A percentile compares a stretch with the other conserved stretches of the same genome.
Evolutionary conservation across 2,329 filamentous ascomycete genomes (phyloP).

Genomic region (Talaromyces sp.): DNA sequence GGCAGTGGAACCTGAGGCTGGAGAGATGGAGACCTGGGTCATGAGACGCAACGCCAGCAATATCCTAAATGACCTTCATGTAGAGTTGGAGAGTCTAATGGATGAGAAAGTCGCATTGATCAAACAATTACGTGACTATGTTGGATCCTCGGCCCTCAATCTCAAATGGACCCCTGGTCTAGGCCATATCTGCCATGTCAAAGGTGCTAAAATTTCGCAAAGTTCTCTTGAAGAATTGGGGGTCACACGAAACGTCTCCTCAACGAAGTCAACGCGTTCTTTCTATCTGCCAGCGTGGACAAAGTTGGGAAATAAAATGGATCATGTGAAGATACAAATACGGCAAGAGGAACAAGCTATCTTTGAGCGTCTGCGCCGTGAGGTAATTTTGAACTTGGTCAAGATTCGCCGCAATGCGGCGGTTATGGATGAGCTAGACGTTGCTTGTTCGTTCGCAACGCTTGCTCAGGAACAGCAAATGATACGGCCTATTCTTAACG

Average conservation of each 20-base stretch:
- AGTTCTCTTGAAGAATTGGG: conserved; percentile 44
- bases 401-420: conserved; percentile 84
- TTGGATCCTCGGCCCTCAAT: conserved; percentile 67
- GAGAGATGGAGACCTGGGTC: conserved; percentile 60
- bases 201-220: conserved; percentile 69
- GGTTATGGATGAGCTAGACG: conserved; percentile 92
- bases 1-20: conserved; percentile 38
- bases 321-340: conserved; percentile 76
- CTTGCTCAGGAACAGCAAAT: conserved; percentile 75
- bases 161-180: conserved; percentile 85
- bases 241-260: conserved; percentile 65
- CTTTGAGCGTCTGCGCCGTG: conserved; percentile 71
- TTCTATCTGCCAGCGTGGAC: conserved; percentile 88
- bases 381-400: conserved; percentile 79
- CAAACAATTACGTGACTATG: conserved; percentile 61
- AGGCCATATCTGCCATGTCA: conserved; percentile 89
- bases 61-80: conserved; percentile 68
- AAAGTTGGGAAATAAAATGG: conserved; percentile 73
- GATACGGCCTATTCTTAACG: conserved; percentile 72
- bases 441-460: conserved; percentile 80
- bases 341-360: conserved; percentile 81
- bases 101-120: conserved; percentile 64
- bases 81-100: conserved; percentile 62
- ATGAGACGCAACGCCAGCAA: conserved; percentile 69
- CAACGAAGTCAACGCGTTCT: conserved; percentile 80